A percentile compares a stretch with the other conserved stretches of the same genome.
Conservation (phyloP, 768 basidiomycete species). For the Clitopilus passeckerianus region DNA sequence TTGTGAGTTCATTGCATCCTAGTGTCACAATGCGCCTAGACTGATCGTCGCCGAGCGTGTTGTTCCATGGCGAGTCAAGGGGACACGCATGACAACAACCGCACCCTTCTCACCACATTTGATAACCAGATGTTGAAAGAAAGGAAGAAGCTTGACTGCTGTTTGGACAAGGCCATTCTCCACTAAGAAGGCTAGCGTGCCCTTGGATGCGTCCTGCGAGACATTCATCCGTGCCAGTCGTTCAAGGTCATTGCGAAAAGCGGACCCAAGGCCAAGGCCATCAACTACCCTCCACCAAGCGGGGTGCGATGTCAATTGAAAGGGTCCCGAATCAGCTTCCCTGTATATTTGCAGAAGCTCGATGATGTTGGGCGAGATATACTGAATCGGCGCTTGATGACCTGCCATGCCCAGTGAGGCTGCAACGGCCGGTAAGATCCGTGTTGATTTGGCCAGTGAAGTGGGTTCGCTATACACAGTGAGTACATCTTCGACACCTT, state of each 20-base stretch:
- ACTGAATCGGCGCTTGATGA: constrained; percentile 49
- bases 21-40: constrained; percentile 48
- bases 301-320: constrained; percentile 46
- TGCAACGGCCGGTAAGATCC: constrained; percentile 61
- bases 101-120: constrained; percentile 78
- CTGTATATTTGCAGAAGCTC: constrained; percentile 67
- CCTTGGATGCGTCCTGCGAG: constrained; percentile 33
- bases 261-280: constrained; percentile 56
- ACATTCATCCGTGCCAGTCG: constrained; percentile 46
- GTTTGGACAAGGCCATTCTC: constrained; percentile 72
- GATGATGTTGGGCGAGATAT: constrained; percentile 79
- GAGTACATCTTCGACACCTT: constrained; percentile 1
- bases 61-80: constrained; percentile 45
- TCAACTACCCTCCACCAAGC: constrained; percentile 67
- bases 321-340: constrained; percentile 36
- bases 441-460: constrained; percentile 73
- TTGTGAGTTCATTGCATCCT: constrained; percentile 44
- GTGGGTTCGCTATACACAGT: constrained; percentile 76
- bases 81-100: constrained; percentile 54
- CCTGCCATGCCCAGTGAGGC: constrained; percentile 22
- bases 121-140: constrained; percentile 78
- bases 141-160: constrained; percentile 78
- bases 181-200: constrained; percentile 57
- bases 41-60: constrained; percentile 38
- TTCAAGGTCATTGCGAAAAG: constrained; percentile 64